Conservation (phyloP, 2,329 filamentous ascomycete species). For the Coniochaeta pulveracea region DNA sequence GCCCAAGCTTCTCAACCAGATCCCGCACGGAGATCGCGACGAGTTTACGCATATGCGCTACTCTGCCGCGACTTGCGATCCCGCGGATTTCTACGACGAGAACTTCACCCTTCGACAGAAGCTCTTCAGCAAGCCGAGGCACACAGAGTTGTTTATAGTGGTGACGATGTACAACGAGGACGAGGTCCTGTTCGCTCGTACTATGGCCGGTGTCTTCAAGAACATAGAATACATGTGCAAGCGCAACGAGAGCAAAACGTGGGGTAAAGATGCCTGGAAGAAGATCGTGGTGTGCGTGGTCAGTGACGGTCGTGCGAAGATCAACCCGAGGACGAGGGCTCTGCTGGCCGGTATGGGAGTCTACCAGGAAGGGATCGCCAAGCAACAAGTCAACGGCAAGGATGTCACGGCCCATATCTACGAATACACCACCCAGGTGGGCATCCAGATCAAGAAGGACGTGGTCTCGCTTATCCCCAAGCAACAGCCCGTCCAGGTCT, state of each 20-base stretch:
- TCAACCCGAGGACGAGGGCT: constrained; percentile 83
- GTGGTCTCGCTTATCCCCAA: constrained; percentile 76
- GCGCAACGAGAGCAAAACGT: constrained; percentile 85
- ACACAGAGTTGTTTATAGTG: constrained; percentile 93
- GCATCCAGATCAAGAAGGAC: constrained; percentile 79
- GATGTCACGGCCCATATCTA: constrained; percentile 97
- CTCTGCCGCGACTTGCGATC: constrained; percentile 89
- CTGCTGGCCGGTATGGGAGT: constrained; percentile 88
- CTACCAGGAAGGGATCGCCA: constrained; percentile 96
- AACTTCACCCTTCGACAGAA: constrained; percentile 87
- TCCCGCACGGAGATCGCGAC: constrained; percentile 84
- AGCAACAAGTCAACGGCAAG: constrained; percentile 94
- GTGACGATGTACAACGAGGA: constrained; percentile 99
- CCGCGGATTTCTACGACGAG: constrained; percentile 73
- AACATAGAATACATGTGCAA: constrained; percentile 98
- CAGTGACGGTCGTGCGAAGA: constrained; percentile 92
- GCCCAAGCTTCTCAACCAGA: constrained; percentile 73
- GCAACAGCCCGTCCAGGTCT: constrained; percentile 85
- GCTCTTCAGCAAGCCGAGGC: constrained; percentile 82
- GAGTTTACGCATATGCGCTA: constrained; percentile 91
- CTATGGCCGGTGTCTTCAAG: constrained; percentile 95
- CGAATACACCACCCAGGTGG: constrained; percentile 84
- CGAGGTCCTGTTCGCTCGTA: constrained; percentile 88
- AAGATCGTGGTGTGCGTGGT: constrained; percentile 99
- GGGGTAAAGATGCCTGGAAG: constrained; percentile 98